Conservation (phyloP, 495 filamentous ascomycete genomes). For the Gamarada debralockiae region DNA sequence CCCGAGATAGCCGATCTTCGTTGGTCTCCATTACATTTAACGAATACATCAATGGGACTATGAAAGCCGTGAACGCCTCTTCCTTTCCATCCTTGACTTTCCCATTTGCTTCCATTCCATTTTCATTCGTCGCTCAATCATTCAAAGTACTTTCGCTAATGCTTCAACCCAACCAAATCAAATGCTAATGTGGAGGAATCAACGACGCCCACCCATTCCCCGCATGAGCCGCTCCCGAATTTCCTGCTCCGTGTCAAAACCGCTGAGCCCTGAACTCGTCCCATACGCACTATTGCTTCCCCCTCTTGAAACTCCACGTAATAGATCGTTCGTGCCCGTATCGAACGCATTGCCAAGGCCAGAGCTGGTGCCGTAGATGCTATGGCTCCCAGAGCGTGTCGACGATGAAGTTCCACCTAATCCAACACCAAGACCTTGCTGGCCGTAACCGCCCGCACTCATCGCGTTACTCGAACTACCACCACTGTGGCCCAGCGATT, state of each 20-base stretch:
- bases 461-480: constrained; percentile 5
- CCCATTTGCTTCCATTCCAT: too few species aligned
- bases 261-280: constrained; percentile 9
- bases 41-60: too few species aligned
- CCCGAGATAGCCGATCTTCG: too few species aligned
- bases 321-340: constrained; percentile 15
- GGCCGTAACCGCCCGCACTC: constrained; percentile 18
- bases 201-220: constrained; percentile 18
- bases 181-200: too few species aligned
- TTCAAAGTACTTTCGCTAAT: too few species aligned
- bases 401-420: constrained; percentile 5
- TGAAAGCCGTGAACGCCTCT: too few species aligned
- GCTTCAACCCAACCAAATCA: too few species aligned
- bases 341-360: constrained; percentile 12
- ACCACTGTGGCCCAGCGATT: constrained; percentile 34
- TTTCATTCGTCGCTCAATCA: too few species aligned
- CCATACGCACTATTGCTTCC: constrained; percentile 17
- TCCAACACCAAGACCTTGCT: constrained; percentile 17
- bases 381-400: constrained; percentile 9
- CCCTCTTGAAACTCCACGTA: constrained; percentile 10
- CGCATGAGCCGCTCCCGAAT: constrained; percentile 21
- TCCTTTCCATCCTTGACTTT: too few species aligned
- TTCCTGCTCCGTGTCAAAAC: constrained; percentile 19
- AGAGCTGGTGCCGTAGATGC: constrained; percentile 18
- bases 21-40: too few species aligned